These are phyloP conservation scores for Suillus decipiens DNA, from an alignment of 768 basidiomycete genomes.

Conservation along the genomic window DNA sequence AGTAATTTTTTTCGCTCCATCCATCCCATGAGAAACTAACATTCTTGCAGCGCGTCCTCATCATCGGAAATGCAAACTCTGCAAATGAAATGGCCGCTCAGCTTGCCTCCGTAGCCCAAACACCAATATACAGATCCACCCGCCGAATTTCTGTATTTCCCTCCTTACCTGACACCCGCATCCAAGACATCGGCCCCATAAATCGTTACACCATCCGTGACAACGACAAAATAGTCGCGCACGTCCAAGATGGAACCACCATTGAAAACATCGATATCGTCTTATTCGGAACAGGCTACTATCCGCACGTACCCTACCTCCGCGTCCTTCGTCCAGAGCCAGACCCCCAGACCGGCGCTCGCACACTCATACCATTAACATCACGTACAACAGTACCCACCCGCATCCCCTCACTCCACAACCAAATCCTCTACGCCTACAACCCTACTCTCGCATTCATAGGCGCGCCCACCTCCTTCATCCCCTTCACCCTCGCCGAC, in stretches of 20 bases:
- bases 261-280: slow-evolving; percentile 45
- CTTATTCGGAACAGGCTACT: slow-evolving; percentile 50
- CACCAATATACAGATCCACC: slow-evolving; percentile 49
- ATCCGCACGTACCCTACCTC: slow-evolving; percentile 42
- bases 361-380: slow-evolving; percentile 30
- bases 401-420: slow-evolving; percentile 47
- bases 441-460: slow-evolving; percentile 51
- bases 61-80: slow-evolving; percentile 55
- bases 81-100: slow-evolving; percentile 55
- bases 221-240: slow-evolving; percentile 32
- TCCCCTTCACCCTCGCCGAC: slow-evolving; percentile 51
- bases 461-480: slow-evolving; percentile 43
- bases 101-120: slow-evolving; percentile 37
- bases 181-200: slow-evolving; percentile 45
- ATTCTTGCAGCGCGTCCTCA: slow-evolving; percentile 39
- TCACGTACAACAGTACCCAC: slow-evolving; percentile 29
- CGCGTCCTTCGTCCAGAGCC: slow-evolving; percentile 26
- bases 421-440: slow-evolving; percentile 46
- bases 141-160: slow-evolving; percentile 46
- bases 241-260: slow-evolving; percentile 39
- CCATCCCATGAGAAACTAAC: neutral
- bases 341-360: neutral
- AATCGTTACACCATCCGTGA: slow-evolving; percentile 29
- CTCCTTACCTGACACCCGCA: slow-evolving; percentile 43
- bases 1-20: slow-evolving; percentile 15